Evolutionary conservation across 768 basidiomycete species (phyloP).

Genomic region (Tylopilus sp.): DNA sequence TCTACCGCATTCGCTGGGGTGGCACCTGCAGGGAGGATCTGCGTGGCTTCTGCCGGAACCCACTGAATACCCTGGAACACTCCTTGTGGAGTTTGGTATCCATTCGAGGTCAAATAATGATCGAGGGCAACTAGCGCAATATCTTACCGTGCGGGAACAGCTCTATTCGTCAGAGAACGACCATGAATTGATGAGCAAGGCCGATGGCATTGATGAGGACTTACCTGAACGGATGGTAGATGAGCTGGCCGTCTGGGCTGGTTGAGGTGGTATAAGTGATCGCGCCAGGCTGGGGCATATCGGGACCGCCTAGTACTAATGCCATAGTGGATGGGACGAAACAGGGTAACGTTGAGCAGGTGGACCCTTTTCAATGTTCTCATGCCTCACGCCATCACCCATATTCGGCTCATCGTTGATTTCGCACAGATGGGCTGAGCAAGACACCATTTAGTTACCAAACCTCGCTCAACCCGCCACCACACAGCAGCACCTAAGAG

Average conservation of each 20-base stretch:
- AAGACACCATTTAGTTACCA: not conserved
- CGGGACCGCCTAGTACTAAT: constrained; percentile 19
- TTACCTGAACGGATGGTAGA: constrained; percentile 76
- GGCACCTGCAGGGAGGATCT: constrained; percentile 56
- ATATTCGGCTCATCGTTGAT: constrained; percentile 34
- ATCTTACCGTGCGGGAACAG: constrained; percentile 67
- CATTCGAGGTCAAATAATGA: constrained; percentile 27
- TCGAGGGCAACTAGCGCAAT: not conserved
- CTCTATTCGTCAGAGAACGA: constrained; percentile 41
- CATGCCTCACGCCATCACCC: constrained; percentile 27
- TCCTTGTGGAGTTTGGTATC: constrained; percentile 71
- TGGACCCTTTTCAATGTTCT: constrained; percentile 23
- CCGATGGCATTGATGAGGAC: constrained; percentile 19
- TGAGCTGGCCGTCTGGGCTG: constrained; percentile 54
- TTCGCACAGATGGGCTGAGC: constrained; percentile 5
- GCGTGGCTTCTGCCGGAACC: constrained; percentile 67
- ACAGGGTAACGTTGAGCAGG: not conserved
- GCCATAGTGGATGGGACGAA: constrained; percentile 19
- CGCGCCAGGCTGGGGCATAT: constrained; percentile 47
- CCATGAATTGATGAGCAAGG: constrained; percentile 10
- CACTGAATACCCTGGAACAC: constrained; percentile 62
- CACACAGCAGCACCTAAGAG: not conserved
- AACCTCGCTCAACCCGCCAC: not conserved
- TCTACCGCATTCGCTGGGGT: constrained; percentile 55
- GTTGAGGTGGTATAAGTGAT: constrained; percentile 70